Base-by-base conservation (phyloP, 1,284 basidiomycete species). In the Ustilago bromivora region DNA sequence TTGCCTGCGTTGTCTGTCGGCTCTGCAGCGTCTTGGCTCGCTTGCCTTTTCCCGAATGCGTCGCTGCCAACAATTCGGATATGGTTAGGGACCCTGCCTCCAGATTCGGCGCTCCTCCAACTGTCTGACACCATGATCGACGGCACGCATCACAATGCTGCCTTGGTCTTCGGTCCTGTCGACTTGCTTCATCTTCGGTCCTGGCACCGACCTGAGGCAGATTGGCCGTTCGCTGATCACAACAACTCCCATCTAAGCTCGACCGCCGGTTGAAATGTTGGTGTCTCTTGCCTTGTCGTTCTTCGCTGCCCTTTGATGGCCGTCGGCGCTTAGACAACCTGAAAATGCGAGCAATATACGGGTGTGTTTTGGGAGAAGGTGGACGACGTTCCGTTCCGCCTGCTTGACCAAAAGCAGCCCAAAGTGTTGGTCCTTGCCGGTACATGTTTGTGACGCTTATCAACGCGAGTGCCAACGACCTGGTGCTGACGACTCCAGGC, bases 21-120 rank as follows among this genome's bases (percentile, higher is more conserved):
- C 9, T 63, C 57, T 58, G 56, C 59, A 35, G 61, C 46, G 23
- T 40, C 32, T 4, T 12, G 34, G 43, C 12, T 12, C 43, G 43
- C 43, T 19, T 46, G 9, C 7, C 7, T 46, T 46, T 54, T 68
- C 68, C 65, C 71, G n/a, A 61, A 73, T 68, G 61, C 71, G 61
- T 72, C 64, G 52, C 32, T 58, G 36, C 15, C 46, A 56, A n/a
- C 32, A 46, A 53, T 34, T 46, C 32, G 19, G 7, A 23, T 60
- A 28, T 3, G 23, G 23, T 28, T 28, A 28, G 23, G 65, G 58
- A 65, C 59, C 66, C 61, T 61, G 55, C 17, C n/a, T 43, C 51
- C 7, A n/a, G 4, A 12, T 46, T 46, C n/a, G 5, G 31, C 49
- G 6, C 31, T 28, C 32, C 28, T n/a, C 38, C 13, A 12, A 23